phyloP scores from a whole-genome alignment of 176 grass and related monocot genomes.

The Oryza longistaminata region DNA sequence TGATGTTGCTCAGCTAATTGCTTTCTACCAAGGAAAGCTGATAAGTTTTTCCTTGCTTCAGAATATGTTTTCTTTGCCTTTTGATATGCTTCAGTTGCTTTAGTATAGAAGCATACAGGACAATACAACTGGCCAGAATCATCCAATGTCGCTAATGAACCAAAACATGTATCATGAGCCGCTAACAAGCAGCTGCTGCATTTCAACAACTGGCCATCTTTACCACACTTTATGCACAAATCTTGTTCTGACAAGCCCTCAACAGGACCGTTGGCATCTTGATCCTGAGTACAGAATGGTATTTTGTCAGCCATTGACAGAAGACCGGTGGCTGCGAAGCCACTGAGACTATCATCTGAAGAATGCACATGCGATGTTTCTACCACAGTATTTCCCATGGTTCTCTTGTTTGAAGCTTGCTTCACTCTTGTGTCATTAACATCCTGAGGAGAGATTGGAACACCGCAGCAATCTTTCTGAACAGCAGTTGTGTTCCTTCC shows the following conservation, averaged over 20 bases:
- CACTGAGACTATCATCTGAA: conserved; percentile 28
- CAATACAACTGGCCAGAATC: conserved; percentile 41
- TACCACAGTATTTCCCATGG: neutral
- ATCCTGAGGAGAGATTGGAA: neutral
- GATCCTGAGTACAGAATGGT: neutral
- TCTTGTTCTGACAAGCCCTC: conserved; percentile 35
- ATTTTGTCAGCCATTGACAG: conserved; percentile 19
- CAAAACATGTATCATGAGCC: conserved; percentile 42
- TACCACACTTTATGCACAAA: conserved; percentile 55
- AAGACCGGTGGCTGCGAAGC: conserved; percentile 20
- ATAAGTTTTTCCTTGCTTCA: conserved; percentile 39
- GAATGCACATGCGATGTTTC: conserved; percentile 31
- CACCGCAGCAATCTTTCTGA: neutral
- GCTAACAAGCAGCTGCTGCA: conserved; percentile 47
- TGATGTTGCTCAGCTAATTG: neutral
- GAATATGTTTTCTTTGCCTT: conserved; percentile 38
- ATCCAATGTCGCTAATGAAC: conserved; percentile 28
- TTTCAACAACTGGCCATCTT: conserved; percentile 49
- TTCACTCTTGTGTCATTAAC: neutral
- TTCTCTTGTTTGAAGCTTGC: conserved; percentile 8
- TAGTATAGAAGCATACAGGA: conserved; percentile 47
- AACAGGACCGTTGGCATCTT: conserved; percentile 19
- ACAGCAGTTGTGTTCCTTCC: neutral
- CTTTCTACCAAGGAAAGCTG: conserved; percentile 32
- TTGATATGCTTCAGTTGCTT: conserved; percentile 42